phyloP scores from a whole-genome alignment of 140 eudicot species.

The Anethum foeniculum region DNA sequence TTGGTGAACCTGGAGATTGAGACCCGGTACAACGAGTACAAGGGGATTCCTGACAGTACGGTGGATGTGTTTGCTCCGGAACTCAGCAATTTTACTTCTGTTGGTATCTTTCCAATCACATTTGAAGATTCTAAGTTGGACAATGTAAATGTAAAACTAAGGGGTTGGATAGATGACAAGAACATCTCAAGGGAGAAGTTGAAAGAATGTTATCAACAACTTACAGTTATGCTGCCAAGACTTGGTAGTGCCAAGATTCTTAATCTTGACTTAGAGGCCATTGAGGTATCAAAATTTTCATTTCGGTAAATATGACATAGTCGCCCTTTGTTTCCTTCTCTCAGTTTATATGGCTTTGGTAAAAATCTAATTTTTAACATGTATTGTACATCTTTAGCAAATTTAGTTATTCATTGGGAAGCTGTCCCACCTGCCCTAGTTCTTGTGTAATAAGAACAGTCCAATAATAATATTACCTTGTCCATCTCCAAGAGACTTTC shows the following conservation, averaged over 20 bases:
- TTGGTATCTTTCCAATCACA: background rate
- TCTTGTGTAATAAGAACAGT: background rate
- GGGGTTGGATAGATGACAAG: background rate
- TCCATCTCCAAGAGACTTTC: background rate
- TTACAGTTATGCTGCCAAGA: background rate
- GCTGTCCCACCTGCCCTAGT: background rate
- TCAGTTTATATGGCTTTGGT: background rate
- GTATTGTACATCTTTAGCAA: background rate
- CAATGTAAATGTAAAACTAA: background rate
- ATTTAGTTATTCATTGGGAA: background rate
- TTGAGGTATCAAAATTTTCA: background rate
- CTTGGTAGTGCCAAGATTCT: slow-evolving; percentile 2
- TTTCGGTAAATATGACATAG: background rate
- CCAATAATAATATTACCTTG: background rate
- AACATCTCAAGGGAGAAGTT: background rate
- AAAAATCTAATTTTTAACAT: background rate
- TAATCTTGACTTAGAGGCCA: background rate
- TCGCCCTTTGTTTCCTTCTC: too few relatives aligned
- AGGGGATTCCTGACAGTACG: background rate
- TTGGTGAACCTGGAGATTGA: background rate
- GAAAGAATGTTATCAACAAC: background rate
- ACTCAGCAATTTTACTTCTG: background rate
- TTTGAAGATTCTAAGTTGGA: background rate
- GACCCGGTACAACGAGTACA: background rate
- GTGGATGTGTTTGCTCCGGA: background rate